Evolutionary conservation across 768 basidiomycete species (phyloP).

Genomic region (Lactarius evosmus): DNA sequence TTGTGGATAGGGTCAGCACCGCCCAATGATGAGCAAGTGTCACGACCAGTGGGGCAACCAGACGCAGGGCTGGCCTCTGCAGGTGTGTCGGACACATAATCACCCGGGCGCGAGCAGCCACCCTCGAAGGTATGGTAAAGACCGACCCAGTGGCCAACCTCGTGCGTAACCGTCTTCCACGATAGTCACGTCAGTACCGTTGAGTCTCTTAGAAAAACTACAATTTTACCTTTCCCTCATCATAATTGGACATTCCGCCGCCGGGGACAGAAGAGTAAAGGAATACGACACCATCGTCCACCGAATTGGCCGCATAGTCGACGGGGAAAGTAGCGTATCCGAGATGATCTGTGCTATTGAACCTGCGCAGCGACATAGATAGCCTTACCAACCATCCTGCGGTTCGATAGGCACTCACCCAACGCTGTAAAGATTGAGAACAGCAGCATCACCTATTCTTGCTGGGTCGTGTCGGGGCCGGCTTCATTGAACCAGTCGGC

Average conservation of each 20-base stretch:
- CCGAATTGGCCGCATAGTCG: conserved; percentile 38
- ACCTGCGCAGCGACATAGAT: conserved; percentile 30
- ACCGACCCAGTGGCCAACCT: conserved; percentile 59
- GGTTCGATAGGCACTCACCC: conserved; percentile 36
- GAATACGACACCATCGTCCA: conserved; percentile 48
- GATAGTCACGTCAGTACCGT: not conserved
- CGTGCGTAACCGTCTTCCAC: conserved; percentile 48
- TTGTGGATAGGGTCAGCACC: conserved; percentile 46
- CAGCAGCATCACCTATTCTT: conserved; percentile 42
- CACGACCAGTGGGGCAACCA: conserved; percentile 37
- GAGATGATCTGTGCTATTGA: conserved; percentile 44
- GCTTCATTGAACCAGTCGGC: conserved; percentile 47
- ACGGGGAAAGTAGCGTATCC: conserved; percentile 55
- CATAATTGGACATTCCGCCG: conserved; percentile 42
- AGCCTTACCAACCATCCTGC: conserved; percentile 2
- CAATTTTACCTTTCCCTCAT: conserved; percentile 34
- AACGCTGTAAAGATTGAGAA: conserved; percentile 52
- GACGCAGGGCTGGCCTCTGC: conserved; percentile 43
- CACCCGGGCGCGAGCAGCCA: conserved; percentile 42
- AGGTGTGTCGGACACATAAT: conserved; percentile 48
- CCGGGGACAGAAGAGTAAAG: conserved; percentile 38
- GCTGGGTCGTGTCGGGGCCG: conserved; percentile 35
- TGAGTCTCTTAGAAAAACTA: too few species aligned
- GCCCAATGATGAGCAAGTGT: conserved; percentile 31
- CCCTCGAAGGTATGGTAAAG: conserved; percentile 60